Evolutionary conservation across 129 eudicot genomes (phyloP).

Genomic region (Centaurea solstitialis): DNA sequence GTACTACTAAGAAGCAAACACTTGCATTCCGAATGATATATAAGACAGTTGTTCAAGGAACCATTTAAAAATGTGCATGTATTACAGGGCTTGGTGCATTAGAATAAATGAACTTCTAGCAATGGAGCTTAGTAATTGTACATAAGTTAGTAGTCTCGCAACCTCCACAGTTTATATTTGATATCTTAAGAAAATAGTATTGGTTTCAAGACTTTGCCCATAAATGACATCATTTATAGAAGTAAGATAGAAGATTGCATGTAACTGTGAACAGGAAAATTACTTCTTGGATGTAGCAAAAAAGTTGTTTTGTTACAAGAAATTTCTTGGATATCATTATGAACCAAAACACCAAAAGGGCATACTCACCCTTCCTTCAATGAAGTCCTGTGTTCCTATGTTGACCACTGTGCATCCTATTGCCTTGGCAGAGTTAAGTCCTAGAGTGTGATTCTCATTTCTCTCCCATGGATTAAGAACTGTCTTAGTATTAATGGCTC

Average conservation of each 20-base stretch:
- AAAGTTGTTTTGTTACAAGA: neutral
- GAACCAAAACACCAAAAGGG: conserved; percentile 5
- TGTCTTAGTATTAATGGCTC: conserved; percentile 89
- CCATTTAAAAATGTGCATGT: neutral
- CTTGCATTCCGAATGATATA: neutral
- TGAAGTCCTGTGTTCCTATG: conserved; percentile 90
- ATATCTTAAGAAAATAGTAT: neutral
- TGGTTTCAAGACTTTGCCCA: neutral
- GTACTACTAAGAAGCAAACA: neutral
- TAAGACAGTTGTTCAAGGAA: neutral
- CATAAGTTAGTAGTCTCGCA: neutral
- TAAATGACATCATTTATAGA: neutral
- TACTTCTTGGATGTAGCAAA: neutral
- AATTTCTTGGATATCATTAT: neutral
- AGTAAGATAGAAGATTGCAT: neutral
- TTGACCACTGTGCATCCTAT: conserved; percentile 95
- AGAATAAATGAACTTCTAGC: neutral
- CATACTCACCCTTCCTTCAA: conserved; percentile 90
- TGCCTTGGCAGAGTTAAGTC: conserved; percentile 96
- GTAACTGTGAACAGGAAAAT: neutral
- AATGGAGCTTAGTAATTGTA: neutral
- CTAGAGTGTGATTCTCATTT: conserved; percentile 90
- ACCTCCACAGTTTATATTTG: neutral
- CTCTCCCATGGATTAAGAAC: conserved; percentile 95
- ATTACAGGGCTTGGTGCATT: neutral